Conservation (phyloP, 2,329 filamentous ascomycete genomes). For the Aphanoascus verrucosus region DNA sequence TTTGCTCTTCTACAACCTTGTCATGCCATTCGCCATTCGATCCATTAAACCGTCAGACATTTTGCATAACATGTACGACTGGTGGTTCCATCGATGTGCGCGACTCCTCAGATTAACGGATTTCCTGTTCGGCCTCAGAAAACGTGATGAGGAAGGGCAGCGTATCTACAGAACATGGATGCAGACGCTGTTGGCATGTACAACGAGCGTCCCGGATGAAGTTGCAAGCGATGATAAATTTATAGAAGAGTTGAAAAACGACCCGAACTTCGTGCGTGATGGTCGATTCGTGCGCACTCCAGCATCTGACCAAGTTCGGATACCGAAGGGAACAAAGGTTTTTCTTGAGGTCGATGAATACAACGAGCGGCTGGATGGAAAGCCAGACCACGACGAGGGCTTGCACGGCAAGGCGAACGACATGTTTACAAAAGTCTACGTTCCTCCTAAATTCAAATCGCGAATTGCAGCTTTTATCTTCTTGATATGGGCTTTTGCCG, state of each 20-base stretch:
- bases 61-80: slow-evolving; percentile 75
- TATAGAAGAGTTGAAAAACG: slow-evolving; percentile 30
- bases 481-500: slow-evolving; percentile 87
- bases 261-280: slow-evolving; percentile 47
- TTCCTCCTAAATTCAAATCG: slow-evolving; percentile 73
- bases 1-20: slow-evolving; percentile 89
- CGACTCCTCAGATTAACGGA: slow-evolving; percentile 69
- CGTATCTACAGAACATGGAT: slow-evolving; percentile 52
- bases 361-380: slow-evolving; percentile 54
- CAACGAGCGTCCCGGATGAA: background rate
- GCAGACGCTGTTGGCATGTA: slow-evolving; percentile 23
- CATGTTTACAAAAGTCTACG: slow-evolving; percentile 61
- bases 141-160: slow-evolving; percentile 68
- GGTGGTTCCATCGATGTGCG: slow-evolving; percentile 91
- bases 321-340: slow-evolving; percentile 70
- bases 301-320: slow-evolving; percentile 87
- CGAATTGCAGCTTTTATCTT: slow-evolving; percentile 79
- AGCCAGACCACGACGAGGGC: slow-evolving; percentile 43
- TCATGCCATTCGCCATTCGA: slow-evolving; percentile 77
- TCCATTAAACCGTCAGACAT: slow-evolving; percentile 77
- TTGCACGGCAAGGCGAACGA: slow-evolving; percentile 50
- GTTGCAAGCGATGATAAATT: slow-evolving; percentile 22
- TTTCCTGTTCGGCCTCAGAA: slow-evolving; percentile 82
- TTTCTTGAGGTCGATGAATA: slow-evolving; percentile 66
- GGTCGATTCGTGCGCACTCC: slow-evolving; percentile 86